Base-by-base conservation (phyloP, 2,329 filamentous ascomycete species). In the Epichloe festucae region DNA sequence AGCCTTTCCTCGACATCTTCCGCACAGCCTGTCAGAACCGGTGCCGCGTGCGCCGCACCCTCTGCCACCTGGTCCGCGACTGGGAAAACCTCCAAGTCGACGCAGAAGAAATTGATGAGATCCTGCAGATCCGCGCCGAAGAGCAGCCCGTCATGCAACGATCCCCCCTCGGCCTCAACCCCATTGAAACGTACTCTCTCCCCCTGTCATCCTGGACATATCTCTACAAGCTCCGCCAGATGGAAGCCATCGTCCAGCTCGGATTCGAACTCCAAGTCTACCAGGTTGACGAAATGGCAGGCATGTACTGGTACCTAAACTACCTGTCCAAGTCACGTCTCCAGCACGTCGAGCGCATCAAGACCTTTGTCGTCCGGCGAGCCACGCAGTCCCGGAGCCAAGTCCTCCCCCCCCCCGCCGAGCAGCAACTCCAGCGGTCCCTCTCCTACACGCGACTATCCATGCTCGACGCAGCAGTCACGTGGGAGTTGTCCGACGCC, bases 201-300 rank as follows among this genome's bases (percentile, higher is more conserved):
- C 89, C 0, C 0, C 74, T 97, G 0, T 89, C 87, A 1, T 89
- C 86, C 3, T 98, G 93, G 93, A 80, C 84, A 0, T 94, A 91
- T 60, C 78, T 90, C 54, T 87, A 95, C 67, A 97, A 96, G 66
- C 75, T 96, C n/a, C 80, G 79, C 34, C 81, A 91, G 61, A 88
- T 96, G 76, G 85, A 91, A 63, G 85, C 83, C 73, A 84, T 94
- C 45, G 76, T 96, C 15, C 87, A 96, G 62, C 80, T 96, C 35
- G 93, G 94, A 12, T 97, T 98, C 65, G 93, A 98, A 67, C 82
- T 96, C 12, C 84, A 91, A 43, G 79, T 95, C 10, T 97, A 97
- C 66, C 82, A 91, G 50, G 76, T 82, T 0, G 85, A 95, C 64
- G 93, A 98, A 65, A 74, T 93, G 10, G 78, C 82, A 0, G 82